Conservation (phyloP, 345 rosid species). For the Combretum micranthum region DNA sequence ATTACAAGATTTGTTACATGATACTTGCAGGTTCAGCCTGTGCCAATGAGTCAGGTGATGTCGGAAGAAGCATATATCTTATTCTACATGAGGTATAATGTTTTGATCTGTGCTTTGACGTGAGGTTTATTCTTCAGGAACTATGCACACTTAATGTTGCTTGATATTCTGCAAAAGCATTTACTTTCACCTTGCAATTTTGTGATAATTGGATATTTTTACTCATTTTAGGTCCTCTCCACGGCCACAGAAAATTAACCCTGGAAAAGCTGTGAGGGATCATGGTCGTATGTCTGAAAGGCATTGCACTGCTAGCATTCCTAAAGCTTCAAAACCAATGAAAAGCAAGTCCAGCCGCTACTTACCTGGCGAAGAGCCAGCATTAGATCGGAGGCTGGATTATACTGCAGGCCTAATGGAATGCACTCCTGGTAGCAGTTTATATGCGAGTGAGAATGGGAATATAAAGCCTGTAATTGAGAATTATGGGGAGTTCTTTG, state of each 20-base stretch:
- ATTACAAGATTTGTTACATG: conserved; percentile 2
- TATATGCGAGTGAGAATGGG: conserved; percentile 15
- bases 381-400: conserved; percentile 15
- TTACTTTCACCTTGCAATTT: not conserved
- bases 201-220: conserved; percentile 3
- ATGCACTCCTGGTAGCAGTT: conserved; percentile 11
- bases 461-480: conserved; percentile 18
- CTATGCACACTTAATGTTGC: not conserved
- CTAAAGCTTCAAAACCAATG: conserved; percentile 27
- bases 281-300: conserved; percentile 21
- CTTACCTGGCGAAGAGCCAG: conserved; percentile 17
- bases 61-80: conserved; percentile 88
- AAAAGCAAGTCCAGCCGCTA: conserved; percentile 30
- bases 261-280: conserved; percentile 26
- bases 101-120: too few species aligned
- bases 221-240: conserved; percentile 48
- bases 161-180: not conserved
- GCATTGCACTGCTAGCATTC: conserved; percentile 23
- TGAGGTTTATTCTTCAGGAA: not conserved
- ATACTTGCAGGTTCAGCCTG: conserved; percentile 52
- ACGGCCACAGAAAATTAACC: conserved; percentile 39
- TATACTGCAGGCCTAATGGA: conserved; percentile 8
- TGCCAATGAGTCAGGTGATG: conserved; percentile 79
- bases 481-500: conserved; percentile 11
- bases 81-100: conserved; percentile 67